These are phyloP conservation scores for Marasmius tenuissimus DNA, from an alignment of 1,284 basidiomycete genomes.

Conservation along the genomic window DNA sequence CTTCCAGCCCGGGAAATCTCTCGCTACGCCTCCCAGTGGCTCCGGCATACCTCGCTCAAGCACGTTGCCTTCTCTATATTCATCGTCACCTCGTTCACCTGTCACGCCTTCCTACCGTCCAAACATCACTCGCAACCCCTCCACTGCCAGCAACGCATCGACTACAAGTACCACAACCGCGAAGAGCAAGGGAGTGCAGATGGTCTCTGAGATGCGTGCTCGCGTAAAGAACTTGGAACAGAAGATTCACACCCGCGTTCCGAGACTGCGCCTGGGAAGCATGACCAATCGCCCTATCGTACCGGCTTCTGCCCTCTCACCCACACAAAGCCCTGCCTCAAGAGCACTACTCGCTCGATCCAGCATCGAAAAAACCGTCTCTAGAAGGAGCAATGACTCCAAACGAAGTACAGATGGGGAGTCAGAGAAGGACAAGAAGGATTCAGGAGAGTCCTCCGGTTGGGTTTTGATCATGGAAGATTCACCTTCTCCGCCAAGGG, in stretches of 20 bases:
- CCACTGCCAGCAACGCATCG: slow-evolving; percentile 34
- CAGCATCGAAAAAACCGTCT: slow-evolving; percentile 38
- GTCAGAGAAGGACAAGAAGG: slow-evolving; percentile 37
- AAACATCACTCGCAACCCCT: slow-evolving; percentile 40
- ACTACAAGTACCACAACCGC: slow-evolving; percentile 48
- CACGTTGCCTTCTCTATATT: slow-evolving; percentile 51
- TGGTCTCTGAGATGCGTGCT: slow-evolving; percentile 86
- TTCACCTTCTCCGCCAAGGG: slow-evolving; percentile 64
- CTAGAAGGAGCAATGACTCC: slow-evolving; percentile 40
- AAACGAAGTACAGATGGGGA: slow-evolving; percentile 43
- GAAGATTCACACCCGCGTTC: slow-evolving; percentile 82
- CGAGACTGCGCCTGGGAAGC: slow-evolving; percentile 75
- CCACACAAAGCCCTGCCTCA: slow-evolving; percentile 27
- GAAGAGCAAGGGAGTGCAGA: slow-evolving; percentile 79
- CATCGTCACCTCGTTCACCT: slow-evolving; percentile 44
- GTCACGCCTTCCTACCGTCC: slow-evolving; percentile 47
- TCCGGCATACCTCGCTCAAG: slow-evolving; percentile 55
- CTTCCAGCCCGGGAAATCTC: slow-evolving; percentile 46
- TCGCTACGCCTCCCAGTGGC: slow-evolving; percentile 40
- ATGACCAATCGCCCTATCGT: slow-evolving; percentile 50
- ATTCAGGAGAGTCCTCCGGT: slow-evolving; percentile 60
- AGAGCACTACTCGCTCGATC: slow-evolving; percentile 33
- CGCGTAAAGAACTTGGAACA: slow-evolving; percentile 78
- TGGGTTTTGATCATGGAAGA: slow-evolving; percentile 86
- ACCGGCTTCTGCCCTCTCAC: slow-evolving; percentile 33